phyloP scores from a whole-genome alignment of 306 rosid species.

The Pterocarpus macrocarpus region DNA sequence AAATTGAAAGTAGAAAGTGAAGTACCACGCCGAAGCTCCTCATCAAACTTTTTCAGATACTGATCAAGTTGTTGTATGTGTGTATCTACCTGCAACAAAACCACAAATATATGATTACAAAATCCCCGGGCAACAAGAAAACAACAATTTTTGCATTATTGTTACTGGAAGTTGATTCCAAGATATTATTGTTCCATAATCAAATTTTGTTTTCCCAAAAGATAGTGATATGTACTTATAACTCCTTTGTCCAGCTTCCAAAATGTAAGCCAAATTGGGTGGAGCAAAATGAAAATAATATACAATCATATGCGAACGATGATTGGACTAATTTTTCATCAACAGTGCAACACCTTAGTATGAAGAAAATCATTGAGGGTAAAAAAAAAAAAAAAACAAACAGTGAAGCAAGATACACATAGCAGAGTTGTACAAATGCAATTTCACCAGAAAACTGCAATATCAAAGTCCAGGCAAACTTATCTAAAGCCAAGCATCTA shows the following conservation, averaged over 20 bases:
- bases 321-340: slow-evolving; percentile 23
- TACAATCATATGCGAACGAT: slow-evolving; percentile 14
- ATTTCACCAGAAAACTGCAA: slow-evolving; percentile 25
- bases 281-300: slow-evolving; percentile 18
- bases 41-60: slow-evolving; percentile 86
- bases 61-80: slow-evolving; percentile 97
- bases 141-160: slow-evolving; percentile 31
- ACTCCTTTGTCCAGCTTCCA: slow-evolving; percentile 10
- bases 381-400: not conserved
- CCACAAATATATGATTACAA: slow-evolving; percentile 36
- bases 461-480: not conserved
- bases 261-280: slow-evolving; percentile 3
- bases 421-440: slow-evolving; percentile 1
- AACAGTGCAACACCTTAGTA: not conserved
- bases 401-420: not conserved
- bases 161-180: slow-evolving; percentile 11
- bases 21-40: slow-evolving; percentile 86
- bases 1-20: slow-evolving; percentile 36
- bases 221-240: slow-evolving; percentile 9
- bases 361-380: slow-evolving; percentile 8
- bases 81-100: slow-evolving; percentile 81
- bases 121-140: slow-evolving; percentile 23
- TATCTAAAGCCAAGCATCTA: slow-evolving; percentile 23
- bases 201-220: slow-evolving; percentile 12
- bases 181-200: not conserved